A percentile compares a stretch with the other conserved stretches of the same genome.
Conservation (phyloP, 2,329 filamentous ascomycete genomes). For the Rutstroemia sydowiana region DNA sequence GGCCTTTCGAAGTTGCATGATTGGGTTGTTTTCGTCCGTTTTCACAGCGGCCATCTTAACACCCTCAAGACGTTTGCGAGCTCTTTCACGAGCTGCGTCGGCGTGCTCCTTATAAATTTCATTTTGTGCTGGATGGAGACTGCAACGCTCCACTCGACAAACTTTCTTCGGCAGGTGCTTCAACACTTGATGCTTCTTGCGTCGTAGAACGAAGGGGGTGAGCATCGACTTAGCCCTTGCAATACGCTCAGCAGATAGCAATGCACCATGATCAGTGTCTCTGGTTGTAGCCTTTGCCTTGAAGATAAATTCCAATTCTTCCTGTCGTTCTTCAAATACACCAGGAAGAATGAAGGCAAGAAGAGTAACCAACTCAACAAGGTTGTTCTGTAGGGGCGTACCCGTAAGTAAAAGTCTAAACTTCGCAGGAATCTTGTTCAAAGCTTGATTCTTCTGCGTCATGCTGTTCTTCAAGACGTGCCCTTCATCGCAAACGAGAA, state of each 20-base stretch:
- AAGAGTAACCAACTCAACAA: slow-evolving; percentile 83
- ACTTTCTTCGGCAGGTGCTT: slow-evolving; percentile 73
- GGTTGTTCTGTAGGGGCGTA: slow-evolving; percentile 89
- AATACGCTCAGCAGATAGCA: slow-evolving; percentile 83
- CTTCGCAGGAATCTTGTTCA: slow-evolving; percentile 69
- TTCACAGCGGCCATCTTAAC: slow-evolving; percentile 38
- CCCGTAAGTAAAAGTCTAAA: slow-evolving; percentile 85
- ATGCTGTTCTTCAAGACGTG: slow-evolving; percentile 86
- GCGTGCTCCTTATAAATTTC: slow-evolving; percentile 67
- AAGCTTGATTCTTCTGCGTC: slow-evolving; percentile 71
- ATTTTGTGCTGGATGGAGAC: slow-evolving; percentile 65
- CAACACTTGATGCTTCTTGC: slow-evolving; percentile 91
- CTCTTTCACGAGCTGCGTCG: slow-evolving; percentile 51
- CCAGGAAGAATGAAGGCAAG: slow-evolving; percentile 89
- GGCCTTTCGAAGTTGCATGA: slow-evolving; percentile 88
- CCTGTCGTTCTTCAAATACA: slow-evolving; percentile 69
- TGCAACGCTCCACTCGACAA: slow-evolving; percentile 71
- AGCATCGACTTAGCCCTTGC: slow-evolving; percentile 83
- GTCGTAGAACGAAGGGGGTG: slow-evolving; percentile 86
- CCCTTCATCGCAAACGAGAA: slow-evolving; percentile 79
- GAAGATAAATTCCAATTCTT: slow-evolving; percentile 81
- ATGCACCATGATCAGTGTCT: slow-evolving; percentile 69
- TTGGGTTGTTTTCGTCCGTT: slow-evolving; percentile 59
- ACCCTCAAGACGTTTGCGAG: slow-evolving; percentile 48
- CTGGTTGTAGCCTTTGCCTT: slow-evolving; percentile 83